Percentiles rank a stretch among this genome's conserved stretches.
Evolutionary conservation across 116 monocot genomes (phyloP).

Genomic region (Trichopus zeylanicus): DNA sequence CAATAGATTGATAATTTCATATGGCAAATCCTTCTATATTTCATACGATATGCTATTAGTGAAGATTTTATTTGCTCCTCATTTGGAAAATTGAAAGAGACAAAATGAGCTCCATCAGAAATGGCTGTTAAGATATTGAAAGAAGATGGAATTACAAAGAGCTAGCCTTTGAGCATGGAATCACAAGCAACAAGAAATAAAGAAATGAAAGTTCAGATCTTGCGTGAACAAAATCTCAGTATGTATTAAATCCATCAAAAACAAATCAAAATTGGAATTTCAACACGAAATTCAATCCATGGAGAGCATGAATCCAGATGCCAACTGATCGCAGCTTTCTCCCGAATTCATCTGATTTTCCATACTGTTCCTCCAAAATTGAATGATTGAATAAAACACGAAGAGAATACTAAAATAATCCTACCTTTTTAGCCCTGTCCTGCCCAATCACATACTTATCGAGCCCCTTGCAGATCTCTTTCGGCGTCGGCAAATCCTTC

Average conservation of each 20-base stretch:
- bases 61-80: too few species aligned
- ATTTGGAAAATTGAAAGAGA: too few species aligned
- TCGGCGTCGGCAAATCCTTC: constrained; percentile 93
- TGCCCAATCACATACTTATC: constrained; percentile 86
- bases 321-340: not conserved
- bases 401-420: constrained; percentile 1
- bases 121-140: too few species aligned
- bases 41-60: too few species aligned
- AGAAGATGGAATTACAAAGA: too few species aligned
- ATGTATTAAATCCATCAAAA: not conserved
- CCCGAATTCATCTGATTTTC: not conserved
- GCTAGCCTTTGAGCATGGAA: too few species aligned
- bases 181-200: too few species aligned
- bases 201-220: too few species aligned
- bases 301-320: not conserved
- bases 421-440: constrained; percentile 68
- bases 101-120: too few species aligned
- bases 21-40: too few species aligned
- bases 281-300: not conserved
- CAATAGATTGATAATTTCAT: too few species aligned
- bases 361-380: too few species aligned
- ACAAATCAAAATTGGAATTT: not conserved
- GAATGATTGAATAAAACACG: not conserved
- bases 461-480: constrained; percentile 87
- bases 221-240: not conserved